Conservation (phyloP, 192 early-diverging fungal species). For the Linderina pennispora region DNA sequence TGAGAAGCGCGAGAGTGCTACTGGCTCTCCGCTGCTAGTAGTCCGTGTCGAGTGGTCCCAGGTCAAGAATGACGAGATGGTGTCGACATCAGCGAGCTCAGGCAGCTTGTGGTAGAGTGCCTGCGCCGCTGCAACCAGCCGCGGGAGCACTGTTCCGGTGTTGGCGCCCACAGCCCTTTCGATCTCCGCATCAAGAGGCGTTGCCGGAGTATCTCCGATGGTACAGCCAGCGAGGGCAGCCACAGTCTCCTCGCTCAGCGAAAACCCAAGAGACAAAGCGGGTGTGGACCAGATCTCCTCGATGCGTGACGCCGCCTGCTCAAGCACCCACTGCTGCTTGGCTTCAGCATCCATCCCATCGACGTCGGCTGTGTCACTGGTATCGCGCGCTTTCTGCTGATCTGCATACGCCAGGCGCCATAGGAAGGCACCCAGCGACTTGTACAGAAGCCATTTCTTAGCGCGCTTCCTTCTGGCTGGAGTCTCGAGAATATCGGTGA, state of each 20-base stretch:
- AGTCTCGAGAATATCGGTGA: conserved; percentile 2
- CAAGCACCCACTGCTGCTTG: conserved; percentile 17
- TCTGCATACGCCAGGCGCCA: conserved; percentile 13
- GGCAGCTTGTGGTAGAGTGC: conserved; percentile 26
- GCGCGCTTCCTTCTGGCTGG: conserved; percentile 5
- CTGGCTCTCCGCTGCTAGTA: too few species aligned
- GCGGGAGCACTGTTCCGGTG: conserved; percentile 6
- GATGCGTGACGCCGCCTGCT: conserved; percentile 30
- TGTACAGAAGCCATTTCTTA: conserved; percentile 22
- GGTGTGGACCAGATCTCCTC: conserved; percentile 35
- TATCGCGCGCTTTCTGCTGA: not conserved
- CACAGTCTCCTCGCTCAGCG: conserved; percentile 5
- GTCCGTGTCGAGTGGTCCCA: conserved; percentile 24
- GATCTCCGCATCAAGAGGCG: conserved; percentile 20
- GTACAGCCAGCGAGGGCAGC: conserved; percentile 9
- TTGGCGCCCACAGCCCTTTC: conserved; percentile 4
- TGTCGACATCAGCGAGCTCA: conserved; percentile 10
- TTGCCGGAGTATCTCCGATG: not conserved
- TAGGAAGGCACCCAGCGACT: conserved; percentile 29
- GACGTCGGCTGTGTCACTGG: not conserved
- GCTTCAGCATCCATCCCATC: not conserved
- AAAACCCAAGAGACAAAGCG: conserved; percentile 4
- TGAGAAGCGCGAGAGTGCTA: conserved; percentile 7
- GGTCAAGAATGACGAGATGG: conserved; percentile 23
- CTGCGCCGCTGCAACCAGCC: conserved; percentile 23